Evolutionary conservation across 2,329 filamentous ascomycete species (phyloP), one percentile per base, ranked within the genome.

Genomic region (Aotearoamyces nothofagi): DNA sequence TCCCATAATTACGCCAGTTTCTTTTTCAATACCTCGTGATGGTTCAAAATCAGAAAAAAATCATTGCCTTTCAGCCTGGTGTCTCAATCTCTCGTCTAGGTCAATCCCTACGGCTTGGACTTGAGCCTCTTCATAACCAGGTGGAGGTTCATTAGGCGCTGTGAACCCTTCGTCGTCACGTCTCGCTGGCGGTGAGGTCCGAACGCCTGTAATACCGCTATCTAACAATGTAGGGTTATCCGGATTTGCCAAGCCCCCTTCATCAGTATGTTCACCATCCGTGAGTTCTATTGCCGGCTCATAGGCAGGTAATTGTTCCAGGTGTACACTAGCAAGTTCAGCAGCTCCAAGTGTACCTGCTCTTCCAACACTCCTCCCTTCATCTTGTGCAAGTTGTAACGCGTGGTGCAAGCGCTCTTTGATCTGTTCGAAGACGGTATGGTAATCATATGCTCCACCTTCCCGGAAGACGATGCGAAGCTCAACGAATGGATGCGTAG

Each of bases 371-470:
- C 58, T 25, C 54, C 61, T 62, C n/a, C 75, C 76, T 37, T 65
- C 71, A 43, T 79, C 77, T 31, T 75, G 57, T 17, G 76, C 75
- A 33, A 79, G 66, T 32, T 90, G 80, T 20, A 84, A 70, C 5
- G 76, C 82, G 44, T 94, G 82, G 39, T 78, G 68, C 32, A 93
- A 57, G 5, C 83, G 69, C 47, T 92, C 86, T 48, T 82, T 84
- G 39, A 94, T 73, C 32, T 78, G 66, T 44, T 92, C 82, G 46
- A 86, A 93, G 29, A 70, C 70, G 28, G 71, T 69, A 44, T 86
- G 77, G 47, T 92, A 96, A 42, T 93, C 84, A 51, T 79, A 90
- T 33, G 86, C 86, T n/a, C 87, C 87, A 24, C 87, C 87, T 37
- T 96, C 86, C 49, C 84, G 86, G 61, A 96, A 96, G 13, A 77